Evolutionary conservation across 208 protist species (phyloP).

Genomic region (Lotmaria passim): DNA sequence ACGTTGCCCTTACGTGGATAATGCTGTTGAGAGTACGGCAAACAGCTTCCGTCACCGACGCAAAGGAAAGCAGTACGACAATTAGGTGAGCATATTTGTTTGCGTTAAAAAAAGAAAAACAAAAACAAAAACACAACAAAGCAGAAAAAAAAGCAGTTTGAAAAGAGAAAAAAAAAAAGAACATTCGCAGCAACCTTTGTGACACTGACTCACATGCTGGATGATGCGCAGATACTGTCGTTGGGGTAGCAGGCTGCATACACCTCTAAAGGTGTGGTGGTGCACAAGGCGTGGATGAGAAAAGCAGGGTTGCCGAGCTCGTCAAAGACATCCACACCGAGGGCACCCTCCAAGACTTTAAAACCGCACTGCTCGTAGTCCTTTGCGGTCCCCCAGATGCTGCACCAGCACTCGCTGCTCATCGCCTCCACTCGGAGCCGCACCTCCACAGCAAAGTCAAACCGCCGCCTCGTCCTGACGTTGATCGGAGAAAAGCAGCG

Average conservation of each 20-base stretch:
- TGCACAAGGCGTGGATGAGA: slow-evolving; percentile 57
- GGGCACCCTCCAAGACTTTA: slow-evolving; percentile 40
- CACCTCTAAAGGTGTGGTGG: slow-evolving; percentile 34
- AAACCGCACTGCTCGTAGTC: slow-evolving; percentile 51
- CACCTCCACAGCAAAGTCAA: slow-evolving; percentile 36
- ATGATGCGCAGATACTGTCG: slow-evolving; percentile 32
- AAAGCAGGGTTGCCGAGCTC: slow-evolving; percentile 51
- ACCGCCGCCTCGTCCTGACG: slow-evolving; percentile 43
- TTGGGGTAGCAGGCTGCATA: slow-evolving; percentile 52
- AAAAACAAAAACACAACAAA: not conserved
- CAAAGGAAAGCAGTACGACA: too few relatives aligned
- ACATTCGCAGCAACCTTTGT: not conserved
- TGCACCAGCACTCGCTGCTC: slow-evolving; percentile 62
- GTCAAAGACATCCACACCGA: slow-evolving; percentile 68
- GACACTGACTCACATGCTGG: not conserved
- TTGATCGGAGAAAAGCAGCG: slow-evolving; percentile 59
- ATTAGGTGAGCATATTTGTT: too few relatives aligned
- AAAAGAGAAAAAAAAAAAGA: slow-evolving; percentile 38
- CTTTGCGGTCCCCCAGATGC: slow-evolving; percentile 61
- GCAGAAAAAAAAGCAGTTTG: not conserved
- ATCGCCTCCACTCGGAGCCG: slow-evolving; percentile 50
- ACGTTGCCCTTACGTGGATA: too few relatives aligned
- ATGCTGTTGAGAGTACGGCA: too few relatives aligned
- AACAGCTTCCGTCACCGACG: too few relatives aligned
- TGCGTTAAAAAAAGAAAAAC: too few relatives aligned